phyloP scores from a whole-genome alignment of 2,329 filamentous ascomycete species.

The Zymoseptoria ardabiliae region DNA sequence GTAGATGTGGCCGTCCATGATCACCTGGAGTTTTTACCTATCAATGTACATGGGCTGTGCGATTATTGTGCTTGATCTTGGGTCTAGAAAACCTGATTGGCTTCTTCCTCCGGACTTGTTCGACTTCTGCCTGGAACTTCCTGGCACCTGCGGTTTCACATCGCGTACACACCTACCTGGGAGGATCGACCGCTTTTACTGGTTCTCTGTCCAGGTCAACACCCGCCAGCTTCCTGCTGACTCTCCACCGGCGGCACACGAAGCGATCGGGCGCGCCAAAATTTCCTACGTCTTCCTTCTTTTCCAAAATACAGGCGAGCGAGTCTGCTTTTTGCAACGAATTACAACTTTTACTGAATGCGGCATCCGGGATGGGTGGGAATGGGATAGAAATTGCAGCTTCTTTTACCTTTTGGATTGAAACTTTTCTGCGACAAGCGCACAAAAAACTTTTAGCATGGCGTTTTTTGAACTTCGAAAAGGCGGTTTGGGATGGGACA shows the following conservation, averaged over 20 bases:
- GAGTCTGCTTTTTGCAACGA: neutral
- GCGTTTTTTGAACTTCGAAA: neutral
- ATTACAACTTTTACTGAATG: neutral
- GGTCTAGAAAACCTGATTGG: neutral
- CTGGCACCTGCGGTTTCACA: neutral
- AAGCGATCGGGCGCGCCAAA: neutral
- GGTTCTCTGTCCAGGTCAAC: neutral
- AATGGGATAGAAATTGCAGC: neutral
- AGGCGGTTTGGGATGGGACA: neutral
- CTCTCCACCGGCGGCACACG: neutral
- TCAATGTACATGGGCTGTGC: neutral
- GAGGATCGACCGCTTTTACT: neutral
- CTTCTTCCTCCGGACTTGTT: neutral
- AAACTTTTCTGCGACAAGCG: neutral
- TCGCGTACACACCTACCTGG: neutral
- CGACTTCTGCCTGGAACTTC: neutral
- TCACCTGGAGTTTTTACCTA: neutral
- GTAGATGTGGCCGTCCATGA: conserved; percentile 7
- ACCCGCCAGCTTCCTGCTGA: neutral
- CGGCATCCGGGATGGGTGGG: neutral
- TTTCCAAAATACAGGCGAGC: neutral
- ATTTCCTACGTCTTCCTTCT: neutral
- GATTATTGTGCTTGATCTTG: neutral
- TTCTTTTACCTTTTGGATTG: neutral
- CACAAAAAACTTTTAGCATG: neutral